Evolutionary conservation across 371 early-diverging fungal genomes (phyloP), one percentile per base, ranked within the genome.

Genomic region (Saksenaea vasiformis): DNA sequence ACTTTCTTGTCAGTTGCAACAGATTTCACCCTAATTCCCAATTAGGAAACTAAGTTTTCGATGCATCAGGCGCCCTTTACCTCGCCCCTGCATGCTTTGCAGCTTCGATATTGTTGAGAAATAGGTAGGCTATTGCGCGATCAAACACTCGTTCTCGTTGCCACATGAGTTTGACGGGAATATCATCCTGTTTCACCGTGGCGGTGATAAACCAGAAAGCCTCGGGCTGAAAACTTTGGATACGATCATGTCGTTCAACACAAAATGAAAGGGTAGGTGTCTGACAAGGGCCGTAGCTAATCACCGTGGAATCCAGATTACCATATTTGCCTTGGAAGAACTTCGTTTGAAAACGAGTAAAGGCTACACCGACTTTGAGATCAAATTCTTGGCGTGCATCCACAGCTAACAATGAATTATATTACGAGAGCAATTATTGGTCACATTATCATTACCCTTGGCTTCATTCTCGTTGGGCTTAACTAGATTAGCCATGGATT

Each of bases 381-480:
- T 91, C 91, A 8, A 91, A 67, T 62, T 91, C 91, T 58, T 88
- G 87, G 34, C 91, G 71, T 14, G 87, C 83, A 70, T 87, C 90
- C 26, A 91, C 91, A 8, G 91, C 90, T 69, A 24, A 24, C 11
- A 54, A 31, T 8, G 22, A 38, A 19, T 1, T 15, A 24, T 27
- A 0, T 15, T 11, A 41, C 11, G 10, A 41, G n/a, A 44, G 11
- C n/a, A 43, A 26, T 22, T 37, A 8, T 37, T 1, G 1, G 7
- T 34, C 19, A 14, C 38, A 3, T 22, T 15, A 68, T n/a, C n/a
- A n/a, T n/a, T n/a, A 75, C 78, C 78, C 66, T 78, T 74, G 14
- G 87, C 74, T 70, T 87, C 87, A 35, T 81, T 73, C 22, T 74
- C 69, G 67, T 91, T 87, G 11, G 90, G 83, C 55, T 65, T 67